Base-by-base conservation (phyloP, 106 monocot species). In the Phalaenopsis aphrodite region DNA sequence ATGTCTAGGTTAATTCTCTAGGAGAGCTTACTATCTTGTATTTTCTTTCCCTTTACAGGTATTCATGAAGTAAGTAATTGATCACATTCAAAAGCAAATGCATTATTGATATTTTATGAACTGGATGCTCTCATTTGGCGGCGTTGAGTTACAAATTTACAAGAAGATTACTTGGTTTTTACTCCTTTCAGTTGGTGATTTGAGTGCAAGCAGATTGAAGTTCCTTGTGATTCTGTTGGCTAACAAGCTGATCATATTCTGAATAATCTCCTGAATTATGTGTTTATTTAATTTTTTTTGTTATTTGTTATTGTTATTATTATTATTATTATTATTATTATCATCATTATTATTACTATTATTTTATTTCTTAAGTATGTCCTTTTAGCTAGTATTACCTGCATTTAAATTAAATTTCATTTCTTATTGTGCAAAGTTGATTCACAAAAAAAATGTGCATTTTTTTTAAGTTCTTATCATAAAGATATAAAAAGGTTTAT, bases 1-100 rank as follows among this genome's bases (percentile, higher is more conserved):
- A 36, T 10, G 36, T 37, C 39, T 36, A 23, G 38, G 3, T 69
- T 69, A 14, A 69, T 69, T 69, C 36, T 69, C 14, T 11, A 69
- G 5, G 69, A 69, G 38, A 39, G 38, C 69, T 69, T 69, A 69
- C 69, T 15, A 69, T 52, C 12, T 52, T 69, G 12, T 14, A 11
- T 76, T 23, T n/a, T 76, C 12, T 76, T 77, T 68, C 55, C 3
- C 5, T 56, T 81, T 85, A 72, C 85, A 85, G 85, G 85, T 7
- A 85, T 85, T 78, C 85, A 85, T 61, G 85, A 85, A 85, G 85
- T 85, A 79, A 82, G 85, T 85, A 57, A 42, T 24, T 16, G 76
- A 47, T 76, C 49, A 49, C 76, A 24, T 49, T 76, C 42, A 49
- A 76, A 43, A 24, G 23, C 49, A 74, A 74, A 16, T 45, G 41